A percentile compares a stretch with the other conserved stretches of the same genome.
Conservation (phyloP, 2,329 filamentous ascomycete species). For the Ophiostoma tasmaniense region DNA sequence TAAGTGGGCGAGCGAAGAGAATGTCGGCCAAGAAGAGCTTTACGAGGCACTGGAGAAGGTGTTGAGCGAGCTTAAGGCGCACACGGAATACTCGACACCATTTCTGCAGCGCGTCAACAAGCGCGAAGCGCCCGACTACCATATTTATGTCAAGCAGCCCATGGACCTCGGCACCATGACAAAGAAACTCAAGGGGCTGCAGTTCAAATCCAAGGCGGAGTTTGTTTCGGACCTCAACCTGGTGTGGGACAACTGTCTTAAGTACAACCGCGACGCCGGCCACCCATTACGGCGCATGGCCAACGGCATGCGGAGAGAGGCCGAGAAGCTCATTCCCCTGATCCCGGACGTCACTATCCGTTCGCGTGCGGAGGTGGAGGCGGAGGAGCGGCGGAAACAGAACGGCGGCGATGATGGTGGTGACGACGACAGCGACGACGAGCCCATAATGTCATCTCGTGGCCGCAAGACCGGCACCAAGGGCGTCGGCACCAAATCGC, state of each 20-base stretch:
- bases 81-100: slow-evolving; percentile 94
- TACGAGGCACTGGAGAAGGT: slow-evolving; percentile 97
- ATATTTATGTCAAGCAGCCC: slow-evolving; percentile 84
- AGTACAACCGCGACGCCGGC: slow-evolving; percentile 84
- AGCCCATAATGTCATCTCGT: slow-evolving; percentile 95
- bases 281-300: slow-evolving; percentile 88
- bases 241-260: slow-evolving; percentile 95
- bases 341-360: slow-evolving; percentile 89
- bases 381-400: slow-evolving; percentile 74
- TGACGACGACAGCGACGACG: slow-evolving; percentile 92
- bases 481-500: slow-evolving; percentile 60
- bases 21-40: slow-evolving; percentile 92
- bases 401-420: slow-evolving; percentile 74
- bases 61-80: slow-evolving; percentile 89
- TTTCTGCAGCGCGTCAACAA: slow-evolving; percentile 95
- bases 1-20: slow-evolving; percentile 98
- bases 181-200: slow-evolving; percentile 80
- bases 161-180: slow-evolving; percentile 99
- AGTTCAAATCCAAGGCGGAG: slow-evolving; percentile 83
- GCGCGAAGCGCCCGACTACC: slow-evolving; percentile 92
- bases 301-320: slow-evolving; percentile 93
- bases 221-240: slow-evolving; percentile 90
- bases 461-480: slow-evolving; percentile 82
- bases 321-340: slow-evolving; percentile 87
- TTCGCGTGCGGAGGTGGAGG: slow-evolving; percentile 88